These are phyloP conservation scores for Solanum paucissectum DNA, from an alignment of 257 asterid genomes.

Conservation along the genomic window DNA sequence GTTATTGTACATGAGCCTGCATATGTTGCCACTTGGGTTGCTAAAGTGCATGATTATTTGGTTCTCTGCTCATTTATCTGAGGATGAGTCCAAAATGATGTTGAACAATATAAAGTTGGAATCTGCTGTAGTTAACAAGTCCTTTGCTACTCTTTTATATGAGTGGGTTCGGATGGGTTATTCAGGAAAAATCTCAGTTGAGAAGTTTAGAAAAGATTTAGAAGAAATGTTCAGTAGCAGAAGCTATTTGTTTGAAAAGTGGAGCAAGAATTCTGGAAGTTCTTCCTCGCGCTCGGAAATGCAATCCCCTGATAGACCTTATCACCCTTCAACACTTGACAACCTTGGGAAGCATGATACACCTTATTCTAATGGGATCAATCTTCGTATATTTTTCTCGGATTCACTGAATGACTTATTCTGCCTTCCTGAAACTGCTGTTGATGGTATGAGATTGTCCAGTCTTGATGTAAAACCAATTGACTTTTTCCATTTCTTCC, in stretches of 20 bases:
- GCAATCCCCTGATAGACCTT: not conserved
- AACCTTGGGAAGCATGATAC: conserved; percentile 11
- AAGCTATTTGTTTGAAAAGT: conserved; percentile 45
- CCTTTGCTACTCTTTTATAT: conserved; percentile 26
- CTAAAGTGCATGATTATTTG: conserved; percentile 53
- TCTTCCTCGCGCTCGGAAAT: not conserved
- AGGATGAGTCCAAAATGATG: conserved; percentile 40
- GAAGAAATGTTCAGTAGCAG: conserved; percentile 41
- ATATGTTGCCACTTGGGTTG: conserved; percentile 76
- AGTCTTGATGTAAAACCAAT: conserved; percentile 47
- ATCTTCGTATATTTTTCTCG: conserved; percentile 40
- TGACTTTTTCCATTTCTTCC: conserved; percentile 51
- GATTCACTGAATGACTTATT: conserved; percentile 29
- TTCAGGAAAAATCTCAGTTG: conserved; percentile 64
- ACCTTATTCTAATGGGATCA: conserved; percentile 24
- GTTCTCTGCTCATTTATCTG: conserved; percentile 61
- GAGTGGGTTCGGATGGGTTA: conserved; percentile 49
- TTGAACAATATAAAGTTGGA: conserved; percentile 34
- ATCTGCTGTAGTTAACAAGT: conserved; percentile 25
- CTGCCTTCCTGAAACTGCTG: conserved; percentile 21
- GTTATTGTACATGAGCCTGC: conserved; percentile 54
- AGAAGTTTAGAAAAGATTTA: conserved; percentile 40
- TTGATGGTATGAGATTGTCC: conserved; percentile 11
- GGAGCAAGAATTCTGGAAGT: conserved; percentile 15
- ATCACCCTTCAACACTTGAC: not conserved